Percentiles rank a stretch among this genome's conserved stretches.
phyloP scores from a whole-genome alignment of 2,329 filamentous ascomycete genomes.

The Chaetomium sp. region DNA sequence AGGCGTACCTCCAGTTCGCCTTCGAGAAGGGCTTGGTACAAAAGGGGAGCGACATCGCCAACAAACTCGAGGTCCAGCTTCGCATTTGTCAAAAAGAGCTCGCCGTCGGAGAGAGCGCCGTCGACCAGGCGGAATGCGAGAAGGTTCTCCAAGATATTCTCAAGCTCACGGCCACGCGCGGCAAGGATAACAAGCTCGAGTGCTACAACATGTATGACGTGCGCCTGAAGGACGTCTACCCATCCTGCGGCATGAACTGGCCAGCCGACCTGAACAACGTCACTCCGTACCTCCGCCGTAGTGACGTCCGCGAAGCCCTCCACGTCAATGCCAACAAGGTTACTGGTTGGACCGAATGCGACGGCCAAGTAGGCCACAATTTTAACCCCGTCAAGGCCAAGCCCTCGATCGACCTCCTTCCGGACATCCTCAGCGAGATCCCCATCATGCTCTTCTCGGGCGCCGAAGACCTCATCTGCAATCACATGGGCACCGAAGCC shows the following conservation, averaged over 20 bases:
- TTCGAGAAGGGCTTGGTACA: constrained; percentile 74
- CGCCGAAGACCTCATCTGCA: constrained; percentile 93
- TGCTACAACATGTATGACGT: constrained; percentile 99
- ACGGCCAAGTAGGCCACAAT: constrained; percentile 70
- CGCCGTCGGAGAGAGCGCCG: constrained; percentile 54
- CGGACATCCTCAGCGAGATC: constrained; percentile 74
- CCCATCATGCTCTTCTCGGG: constrained; percentile 89
- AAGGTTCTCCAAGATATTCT: constrained; percentile 73
- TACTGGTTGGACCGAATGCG: constrained; percentile 91
- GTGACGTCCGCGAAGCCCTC: constrained; percentile 77
- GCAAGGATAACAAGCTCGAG: constrained; percentile 51
- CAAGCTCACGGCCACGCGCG: constrained; percentile 59
- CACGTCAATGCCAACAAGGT: constrained; percentile 81
- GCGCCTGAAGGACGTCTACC: constrained; percentile 75
- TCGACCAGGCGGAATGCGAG: constrained; percentile 76
- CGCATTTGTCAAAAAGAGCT: constrained; percentile 68
- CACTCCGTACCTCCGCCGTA: constrained; percentile 79
- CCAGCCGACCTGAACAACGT: constrained; percentile 79
- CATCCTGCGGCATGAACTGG: constrained; percentile 97
- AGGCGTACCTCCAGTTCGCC: constrained; percentile 78
- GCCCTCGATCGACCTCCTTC: constrained; percentile 74
- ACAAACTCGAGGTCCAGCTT: constrained; percentile 68
- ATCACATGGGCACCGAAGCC: constrained; percentile 90
- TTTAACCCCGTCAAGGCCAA: constrained; percentile 72
- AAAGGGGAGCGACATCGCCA: constrained; percentile 64